Evolutionary conservation across 2,329 filamentous ascomycete species (phyloP).

Genomic region (Talaromyces sp.): DNA sequence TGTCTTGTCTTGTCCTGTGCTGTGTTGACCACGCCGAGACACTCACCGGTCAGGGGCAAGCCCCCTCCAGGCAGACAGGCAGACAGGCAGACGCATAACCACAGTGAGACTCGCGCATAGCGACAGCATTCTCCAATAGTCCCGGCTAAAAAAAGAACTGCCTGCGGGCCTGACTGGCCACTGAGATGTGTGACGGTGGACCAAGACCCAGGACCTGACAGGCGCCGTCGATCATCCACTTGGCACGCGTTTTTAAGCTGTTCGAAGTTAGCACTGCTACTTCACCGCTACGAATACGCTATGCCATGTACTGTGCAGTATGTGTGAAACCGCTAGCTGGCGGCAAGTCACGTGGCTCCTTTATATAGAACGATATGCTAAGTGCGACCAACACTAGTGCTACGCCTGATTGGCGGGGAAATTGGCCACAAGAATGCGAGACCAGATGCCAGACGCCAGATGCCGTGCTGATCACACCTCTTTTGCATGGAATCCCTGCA

Average conservation of each 20-base stretch:
- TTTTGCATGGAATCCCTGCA: too few species aligned
- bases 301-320: neutral
- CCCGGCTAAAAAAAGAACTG: neutral
- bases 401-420: too few species aligned
- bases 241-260: neutral
- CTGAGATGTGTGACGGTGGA: neutral
- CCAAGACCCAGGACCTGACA: neutral
- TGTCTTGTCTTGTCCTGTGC: neutral
- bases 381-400: too few species aligned
- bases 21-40: too few species aligned
- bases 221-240: neutral
- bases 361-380: neutral
- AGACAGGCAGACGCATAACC: neutral
- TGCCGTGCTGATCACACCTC: neutral
- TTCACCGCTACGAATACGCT: neutral
- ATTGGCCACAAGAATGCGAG: neutral
- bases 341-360: neutral
- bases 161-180: neutral
- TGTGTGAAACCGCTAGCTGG: too few species aligned
- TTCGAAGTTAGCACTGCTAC: neutral
- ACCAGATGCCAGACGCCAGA: neutral
- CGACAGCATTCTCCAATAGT: neutral
- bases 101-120: neutral
- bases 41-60: neutral
- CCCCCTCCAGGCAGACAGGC: too few species aligned